Percentiles rank a stretch among this genome's conserved stretches.
phyloP scores from a whole-genome alignment of 179 eudicot genomes.

The Pouteria campechiana region DNA sequence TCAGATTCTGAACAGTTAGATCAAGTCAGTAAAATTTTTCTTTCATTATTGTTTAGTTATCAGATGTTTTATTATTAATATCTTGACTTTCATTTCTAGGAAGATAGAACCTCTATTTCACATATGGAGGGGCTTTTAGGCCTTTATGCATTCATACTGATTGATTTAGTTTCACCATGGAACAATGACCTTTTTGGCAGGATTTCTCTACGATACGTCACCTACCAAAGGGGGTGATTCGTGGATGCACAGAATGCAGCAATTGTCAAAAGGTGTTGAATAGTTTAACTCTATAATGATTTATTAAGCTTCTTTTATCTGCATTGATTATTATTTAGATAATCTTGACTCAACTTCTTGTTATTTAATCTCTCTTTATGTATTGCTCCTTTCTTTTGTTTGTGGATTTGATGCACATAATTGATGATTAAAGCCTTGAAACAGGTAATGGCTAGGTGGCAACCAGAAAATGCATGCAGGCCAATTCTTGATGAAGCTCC shows the following conservation, averaged over 20 bases:
- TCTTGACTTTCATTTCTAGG: not conserved
- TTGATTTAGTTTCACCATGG: too few species aligned
- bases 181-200: too few species aligned
- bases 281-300: not conserved
- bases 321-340: not conserved
- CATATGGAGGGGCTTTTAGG: too few species aligned
- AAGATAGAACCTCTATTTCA: too few species aligned
- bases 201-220: slow-evolving; percentile 25
- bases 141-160: not conserved
- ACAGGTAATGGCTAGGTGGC: slow-evolving; percentile 92
- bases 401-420: not conserved
- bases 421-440: slow-evolving; percentile 6
- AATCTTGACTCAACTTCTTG: not conserved
- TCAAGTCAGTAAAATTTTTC: slow-evolving; percentile 16
- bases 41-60: not conserved
- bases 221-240: slow-evolving; percentile 82
- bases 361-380: not conserved
- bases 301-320: not conserved
- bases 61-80: not conserved
- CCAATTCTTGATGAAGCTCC: slow-evolving; percentile 85
- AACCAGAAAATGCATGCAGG: slow-evolving; percentile 60
- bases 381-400: not conserved
- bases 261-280: slow-evolving; percentile 74
- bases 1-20: slow-evolving; percentile 57
- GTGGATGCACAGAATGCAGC: slow-evolving; percentile 66